Evolutionary conservation across 192 early-diverging fungal species (phyloP).

Genomic region (Linderina pennispora): DNA sequence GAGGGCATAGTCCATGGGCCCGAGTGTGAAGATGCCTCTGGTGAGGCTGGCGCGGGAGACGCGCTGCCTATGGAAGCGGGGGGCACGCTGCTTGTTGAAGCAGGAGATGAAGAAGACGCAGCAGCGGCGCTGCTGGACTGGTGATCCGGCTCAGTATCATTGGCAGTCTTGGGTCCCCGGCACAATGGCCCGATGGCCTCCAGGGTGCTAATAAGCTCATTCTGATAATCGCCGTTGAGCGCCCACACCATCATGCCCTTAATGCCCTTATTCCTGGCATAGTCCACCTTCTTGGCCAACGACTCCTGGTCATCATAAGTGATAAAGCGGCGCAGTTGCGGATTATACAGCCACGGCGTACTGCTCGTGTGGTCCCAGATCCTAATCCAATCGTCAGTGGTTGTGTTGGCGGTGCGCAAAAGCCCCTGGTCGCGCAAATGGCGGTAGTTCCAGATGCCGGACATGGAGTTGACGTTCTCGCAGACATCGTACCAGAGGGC

Average conservation of each 20-base stretch:
- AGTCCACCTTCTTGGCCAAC: constrained; percentile 54
- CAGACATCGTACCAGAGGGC: constrained; percentile 44
- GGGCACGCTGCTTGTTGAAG: constrained; percentile 9
- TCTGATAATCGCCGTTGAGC: constrained; percentile 41
- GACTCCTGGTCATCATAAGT: constrained; percentile 76
- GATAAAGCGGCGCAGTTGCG: constrained; percentile 56
- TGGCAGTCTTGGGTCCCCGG: constrained; percentile 11
- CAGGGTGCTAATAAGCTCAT: constrained; percentile 48
- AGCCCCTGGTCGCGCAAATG: constrained; percentile 53
- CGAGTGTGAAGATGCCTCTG: not conserved
- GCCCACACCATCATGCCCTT: constrained; percentile 65
- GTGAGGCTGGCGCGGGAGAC: not conserved
- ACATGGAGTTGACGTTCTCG: constrained; percentile 36
- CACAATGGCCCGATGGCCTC: constrained; percentile 27
- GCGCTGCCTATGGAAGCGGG: constrained; percentile 8
- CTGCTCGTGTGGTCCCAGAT: constrained; percentile 50
- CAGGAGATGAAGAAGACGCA: not conserved
- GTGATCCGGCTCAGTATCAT: constrained; percentile 9
- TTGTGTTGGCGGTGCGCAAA: constrained; percentile 25
- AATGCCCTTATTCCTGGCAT: constrained; percentile 45
- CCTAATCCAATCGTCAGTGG: constrained; percentile 51
- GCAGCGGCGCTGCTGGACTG: not conserved
- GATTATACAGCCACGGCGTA: constrained; percentile 55
- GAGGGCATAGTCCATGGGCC: too few relatives aligned
- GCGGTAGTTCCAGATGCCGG: constrained; percentile 58